These are phyloP conservation scores for Cetradonia linearis DNA, from an alignment of 495 filamentous ascomycete genomes.

Conservation along the genomic window DNA sequence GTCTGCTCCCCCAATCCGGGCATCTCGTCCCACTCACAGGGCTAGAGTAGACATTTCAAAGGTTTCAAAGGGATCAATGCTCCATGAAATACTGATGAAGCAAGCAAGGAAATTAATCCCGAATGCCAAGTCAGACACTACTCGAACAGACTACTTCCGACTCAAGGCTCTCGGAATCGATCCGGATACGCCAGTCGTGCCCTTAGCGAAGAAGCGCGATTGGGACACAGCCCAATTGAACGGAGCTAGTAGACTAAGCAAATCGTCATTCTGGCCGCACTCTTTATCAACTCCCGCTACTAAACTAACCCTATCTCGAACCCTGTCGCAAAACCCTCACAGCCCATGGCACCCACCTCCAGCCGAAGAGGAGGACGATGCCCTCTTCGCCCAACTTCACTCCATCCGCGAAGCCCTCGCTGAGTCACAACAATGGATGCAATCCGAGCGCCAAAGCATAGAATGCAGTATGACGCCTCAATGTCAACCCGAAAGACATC, in stretches of 20 bases:
- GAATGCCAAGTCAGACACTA: conserved; percentile 19
- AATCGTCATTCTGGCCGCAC: background rate
- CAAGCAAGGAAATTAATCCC: conserved; percentile 17
- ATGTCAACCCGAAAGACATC: background rate
- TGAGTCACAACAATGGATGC: conserved; percentile 23
- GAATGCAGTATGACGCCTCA: conserved; percentile 19
- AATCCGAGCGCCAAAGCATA: conserved; percentile 20
- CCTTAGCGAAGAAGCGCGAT: conserved; percentile 17
- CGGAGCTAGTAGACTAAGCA: conserved; percentile 1
- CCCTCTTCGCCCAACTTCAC: conserved; percentile 24
- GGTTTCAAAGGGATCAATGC: conserved; percentile 11
- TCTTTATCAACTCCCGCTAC: background rate
- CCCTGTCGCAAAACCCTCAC: background rate
- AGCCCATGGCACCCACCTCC: background rate
- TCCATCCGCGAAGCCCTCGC: conserved; percentile 22
- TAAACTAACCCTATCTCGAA: background rate
- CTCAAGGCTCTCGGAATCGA: conserved; percentile 26
- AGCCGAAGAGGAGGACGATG: conserved; percentile 19
- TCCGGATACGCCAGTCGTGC: conserved; percentile 23
- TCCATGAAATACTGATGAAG: conserved; percentile 18
- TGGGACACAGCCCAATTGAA: conserved; percentile 9
- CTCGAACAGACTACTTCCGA: conserved; percentile 24
- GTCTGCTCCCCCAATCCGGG: conserved; percentile 11
- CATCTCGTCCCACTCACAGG: background rate
- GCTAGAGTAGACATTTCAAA: conserved; percentile 12